phyloP scores from a whole-genome alignment of 2,329 filamentous ascomycete species.

The Ophiostoma tasmaniense region DNA sequence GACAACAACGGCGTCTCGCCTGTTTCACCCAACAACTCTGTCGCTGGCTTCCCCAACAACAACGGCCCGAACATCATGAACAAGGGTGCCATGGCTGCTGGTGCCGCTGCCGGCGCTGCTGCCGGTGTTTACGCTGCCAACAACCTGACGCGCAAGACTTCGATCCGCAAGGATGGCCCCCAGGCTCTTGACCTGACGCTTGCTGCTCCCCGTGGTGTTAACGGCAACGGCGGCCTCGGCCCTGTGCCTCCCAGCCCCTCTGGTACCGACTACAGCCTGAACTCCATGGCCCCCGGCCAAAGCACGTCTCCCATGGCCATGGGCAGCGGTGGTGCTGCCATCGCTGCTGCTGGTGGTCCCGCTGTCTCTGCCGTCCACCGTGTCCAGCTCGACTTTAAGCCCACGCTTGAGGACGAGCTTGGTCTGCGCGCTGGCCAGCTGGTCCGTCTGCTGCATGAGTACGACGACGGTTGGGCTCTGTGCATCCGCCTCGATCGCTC shows the following conservation, averaged over 20 bases:
- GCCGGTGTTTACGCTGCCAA: conserved; percentile 33
- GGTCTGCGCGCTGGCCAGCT: conserved; percentile 72
- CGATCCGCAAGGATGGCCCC: conserved; percentile 45
- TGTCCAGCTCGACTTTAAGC: conserved; percentile 88
- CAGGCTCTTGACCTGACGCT: conserved; percentile 48
- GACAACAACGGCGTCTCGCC: conserved; percentile 23
- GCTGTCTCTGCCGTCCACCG: conserved; percentile 65
- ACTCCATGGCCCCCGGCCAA: conserved; percentile 43
- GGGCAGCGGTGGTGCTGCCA: conserved; percentile 46
- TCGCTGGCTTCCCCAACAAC: not conserved
- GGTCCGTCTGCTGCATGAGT: conserved; percentile 85
- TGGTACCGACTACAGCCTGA: conserved; percentile 54
- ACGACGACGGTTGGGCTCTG: conserved; percentile 96
- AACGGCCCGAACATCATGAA: not conserved
- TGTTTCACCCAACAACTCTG: conserved; percentile 21
- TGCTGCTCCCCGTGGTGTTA: conserved; percentile 26
- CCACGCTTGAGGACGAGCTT: conserved; percentile 87
- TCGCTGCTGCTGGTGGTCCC: conserved; percentile 54
- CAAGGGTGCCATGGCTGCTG: conserved; percentile 13
- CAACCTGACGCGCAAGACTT: conserved; percentile 44
- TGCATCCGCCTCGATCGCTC: conserved; percentile 86
- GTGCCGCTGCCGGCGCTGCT: conserved; percentile 32
- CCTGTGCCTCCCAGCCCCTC: conserved; percentile 49
- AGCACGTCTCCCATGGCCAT: conserved; percentile 38
- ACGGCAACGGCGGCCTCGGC: conserved; percentile 22